Evolutionary conservation across 371 early-diverging fungal genomes (phyloP).

Genomic region (Caulochytrium protostelioides): DNA sequence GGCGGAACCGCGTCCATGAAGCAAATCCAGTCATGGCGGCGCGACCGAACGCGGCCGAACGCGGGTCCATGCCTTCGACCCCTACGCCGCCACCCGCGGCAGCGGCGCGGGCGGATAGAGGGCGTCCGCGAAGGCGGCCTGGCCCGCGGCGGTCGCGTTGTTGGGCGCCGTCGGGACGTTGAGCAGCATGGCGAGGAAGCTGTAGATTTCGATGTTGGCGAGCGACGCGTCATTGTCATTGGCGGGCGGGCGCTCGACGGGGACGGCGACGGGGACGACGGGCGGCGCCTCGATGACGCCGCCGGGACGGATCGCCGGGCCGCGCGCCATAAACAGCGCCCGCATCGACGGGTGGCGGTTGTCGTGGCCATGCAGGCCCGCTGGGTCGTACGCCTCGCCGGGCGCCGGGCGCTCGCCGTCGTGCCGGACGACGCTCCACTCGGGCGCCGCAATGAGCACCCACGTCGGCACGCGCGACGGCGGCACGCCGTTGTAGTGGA

Average conservation of each 20-base stretch:
- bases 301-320: conserved; percentile 35
- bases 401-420: conserved; percentile 23
- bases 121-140: too few species aligned
- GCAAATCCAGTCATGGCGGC: too few species aligned
- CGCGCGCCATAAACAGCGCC: conserved; percentile 63
- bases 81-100: too few species aligned
- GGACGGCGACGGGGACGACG: neutral
- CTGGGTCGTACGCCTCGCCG: conserved; percentile 13
- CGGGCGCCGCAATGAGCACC: conserved; percentile 10
- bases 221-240: conserved; percentile 1
- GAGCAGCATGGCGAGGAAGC: conserved; percentile 37
- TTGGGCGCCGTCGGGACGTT: conserved; percentile 38
- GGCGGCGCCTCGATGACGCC: neutral
- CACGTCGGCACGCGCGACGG: conserved; percentile 43
- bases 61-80: too few species aligned
- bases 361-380: conserved; percentile 75
- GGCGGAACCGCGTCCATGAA: too few species aligned
- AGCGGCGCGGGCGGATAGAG: too few species aligned
- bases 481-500: conserved; percentile 17
- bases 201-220: conserved; percentile 49
- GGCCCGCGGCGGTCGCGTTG: too few species aligned
- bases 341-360: conserved; percentile 53
- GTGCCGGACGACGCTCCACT: conserved; percentile 4
- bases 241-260: neutral
- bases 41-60: too few species aligned